These are phyloP conservation scores for Chaetomium cochliodes DNA, from an alignment of 495 filamentous ascomycete species.

Conservation along the genomic window DNA sequence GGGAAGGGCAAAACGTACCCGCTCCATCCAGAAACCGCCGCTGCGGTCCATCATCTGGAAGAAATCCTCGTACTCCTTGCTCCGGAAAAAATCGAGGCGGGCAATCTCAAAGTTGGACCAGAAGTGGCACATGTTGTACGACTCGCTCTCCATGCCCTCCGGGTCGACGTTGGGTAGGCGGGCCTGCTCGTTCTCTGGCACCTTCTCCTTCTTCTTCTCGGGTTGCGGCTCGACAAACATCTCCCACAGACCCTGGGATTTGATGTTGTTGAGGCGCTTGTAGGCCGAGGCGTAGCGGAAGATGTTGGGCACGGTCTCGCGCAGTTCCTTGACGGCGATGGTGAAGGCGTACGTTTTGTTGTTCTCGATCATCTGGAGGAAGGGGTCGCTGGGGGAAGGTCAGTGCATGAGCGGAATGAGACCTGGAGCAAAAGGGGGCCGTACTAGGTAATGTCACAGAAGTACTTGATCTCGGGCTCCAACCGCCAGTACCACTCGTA, in stretches of 20 bases:
- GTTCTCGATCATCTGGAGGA: conserved; percentile 81
- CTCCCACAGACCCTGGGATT: conserved; percentile 93
- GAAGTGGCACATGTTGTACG: conserved; percentile 99
- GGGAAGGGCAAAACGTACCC: conserved; percentile 66
- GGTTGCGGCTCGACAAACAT: conserved; percentile 86
- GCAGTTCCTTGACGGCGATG: conserved; percentile 97
- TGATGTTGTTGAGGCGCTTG: conserved; percentile 87
- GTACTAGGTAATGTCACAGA: conserved; percentile 99
- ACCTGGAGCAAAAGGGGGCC: conserved; percentile 36
- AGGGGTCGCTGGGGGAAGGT: conserved; percentile 70
- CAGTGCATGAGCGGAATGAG: conserved; percentile 16
- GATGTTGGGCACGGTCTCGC: conserved; percentile 97
- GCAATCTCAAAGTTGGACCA: conserved; percentile 99
- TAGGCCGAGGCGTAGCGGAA: conserved; percentile 99
- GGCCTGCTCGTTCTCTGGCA: conserved; percentile 52
- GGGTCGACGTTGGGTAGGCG: conserved; percentile 76
- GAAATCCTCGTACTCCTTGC: conserved; percentile 95
- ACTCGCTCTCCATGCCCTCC: conserved; percentile 95
- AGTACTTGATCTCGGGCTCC: conserved; percentile 99
- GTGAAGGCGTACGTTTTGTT: conserved; percentile 99
- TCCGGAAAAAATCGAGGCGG: conserved; percentile 89
- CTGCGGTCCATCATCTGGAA: conserved; percentile 99
- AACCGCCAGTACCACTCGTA: conserved; percentile 99
- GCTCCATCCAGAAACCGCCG: conserved; percentile 98
- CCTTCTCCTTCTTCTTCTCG: conserved; percentile 64